Base-by-base conservation (phyloP, 352 stramenopile species). In the Phytophthora chlamydospora region DNA sequence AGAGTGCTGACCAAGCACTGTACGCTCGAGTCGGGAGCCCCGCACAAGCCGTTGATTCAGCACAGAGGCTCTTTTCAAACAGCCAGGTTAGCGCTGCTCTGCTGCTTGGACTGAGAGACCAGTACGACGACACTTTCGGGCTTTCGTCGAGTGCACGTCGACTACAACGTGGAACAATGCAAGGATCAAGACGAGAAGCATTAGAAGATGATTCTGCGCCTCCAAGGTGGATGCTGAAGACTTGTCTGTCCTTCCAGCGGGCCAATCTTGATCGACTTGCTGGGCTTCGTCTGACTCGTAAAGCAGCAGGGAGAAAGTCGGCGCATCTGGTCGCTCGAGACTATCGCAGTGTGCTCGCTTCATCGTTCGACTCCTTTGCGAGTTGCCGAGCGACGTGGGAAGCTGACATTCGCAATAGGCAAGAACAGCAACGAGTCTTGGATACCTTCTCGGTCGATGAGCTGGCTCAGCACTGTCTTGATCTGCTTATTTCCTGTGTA, bases 121-220 rank as follows among this genome's bases (percentile, higher is more conserved):
- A 89, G 58, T 83, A 78, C 16, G 77, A 90, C 46, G 78, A 89
- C 43, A 90, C 80, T 4, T 90, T 87, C 55, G 80, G 80, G 0
- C 47, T 85, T 14, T 80, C 80, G 19, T 71, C 72, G 1, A 62
- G 31, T 29, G 66, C 75, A 4, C 73, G 75, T 12, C 53, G 38
- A 21, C 27, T 82, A 2, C 57, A 47, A 11, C 60, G 45, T 11
- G 56, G 27, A 10, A 35, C 17, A 9, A 40, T 48, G 3, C 31
- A 50, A 5, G 13, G 27, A 31, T 19, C 19, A 11, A 47, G 9
- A 14, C 12, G 14, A 44, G 24, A 6, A 21, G 21, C 19, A 12
- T 14, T 61, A 27, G 41, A 52, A 19, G 43, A 45, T 16, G 59
- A 71, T 12, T 70, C 59, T 9, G 47, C 50, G 11, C 77, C 73